A percentile compares a stretch with the other conserved stretches of the same genome.
Evolutionary conservation across 2,329 filamentous ascomycete genomes (phyloP).

Genomic region (Ambrosiella beaveri): DNA sequence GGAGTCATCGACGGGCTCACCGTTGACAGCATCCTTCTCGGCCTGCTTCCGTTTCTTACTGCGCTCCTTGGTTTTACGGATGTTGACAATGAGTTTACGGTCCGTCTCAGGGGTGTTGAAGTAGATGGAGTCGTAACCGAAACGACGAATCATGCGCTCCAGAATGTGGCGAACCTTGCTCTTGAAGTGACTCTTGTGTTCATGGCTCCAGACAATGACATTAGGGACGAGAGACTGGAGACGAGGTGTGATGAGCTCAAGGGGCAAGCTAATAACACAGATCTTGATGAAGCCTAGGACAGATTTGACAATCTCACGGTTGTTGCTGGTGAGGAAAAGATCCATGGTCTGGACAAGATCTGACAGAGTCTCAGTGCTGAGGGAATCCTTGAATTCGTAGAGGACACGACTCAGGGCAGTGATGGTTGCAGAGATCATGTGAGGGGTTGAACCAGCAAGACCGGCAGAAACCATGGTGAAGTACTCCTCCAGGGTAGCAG

Average conservation of each 20-base stretch:
- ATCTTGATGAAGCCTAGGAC: conserved; percentile 96
- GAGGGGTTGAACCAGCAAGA: conserved; percentile 76
- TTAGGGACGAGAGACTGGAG: conserved; percentile 69
- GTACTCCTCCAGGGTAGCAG: conserved; percentile 80
- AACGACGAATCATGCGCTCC: conserved; percentile 82
- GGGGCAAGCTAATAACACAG: conserved; percentile 70
- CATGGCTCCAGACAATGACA: conserved; percentile 88
- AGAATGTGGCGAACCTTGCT: conserved; percentile 97
- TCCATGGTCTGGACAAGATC: conserved; percentile 92
- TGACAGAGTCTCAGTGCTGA: conserved; percentile 52
- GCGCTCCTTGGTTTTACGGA: conserved; percentile 85
- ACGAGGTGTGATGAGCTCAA: conserved; percentile 60
- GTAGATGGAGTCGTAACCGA: conserved; percentile 68
- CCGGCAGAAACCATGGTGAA: conserved; percentile 97
- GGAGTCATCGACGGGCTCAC: conserved; percentile 15
- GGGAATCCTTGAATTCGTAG: conserved; percentile 65
- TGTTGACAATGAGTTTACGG: conserved; percentile 79
- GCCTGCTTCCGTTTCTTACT: conserved; percentile 76
- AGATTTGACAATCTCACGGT: conserved; percentile 87
- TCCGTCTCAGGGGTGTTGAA: conserved; percentile 69
- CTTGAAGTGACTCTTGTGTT: conserved; percentile 95
- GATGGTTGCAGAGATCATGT: conserved; percentile 96
- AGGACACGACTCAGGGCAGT: conserved; percentile 85
- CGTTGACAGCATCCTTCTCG: conserved; percentile 32
- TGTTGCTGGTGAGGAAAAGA: conserved; percentile 88